A percentile compares a stretch with the other conserved stretches of the same genome.
These are phyloP conservation scores for Bacidia rubella DNA, from an alignment of 495 filamentous ascomycete species.

Conservation along the genomic window DNA sequence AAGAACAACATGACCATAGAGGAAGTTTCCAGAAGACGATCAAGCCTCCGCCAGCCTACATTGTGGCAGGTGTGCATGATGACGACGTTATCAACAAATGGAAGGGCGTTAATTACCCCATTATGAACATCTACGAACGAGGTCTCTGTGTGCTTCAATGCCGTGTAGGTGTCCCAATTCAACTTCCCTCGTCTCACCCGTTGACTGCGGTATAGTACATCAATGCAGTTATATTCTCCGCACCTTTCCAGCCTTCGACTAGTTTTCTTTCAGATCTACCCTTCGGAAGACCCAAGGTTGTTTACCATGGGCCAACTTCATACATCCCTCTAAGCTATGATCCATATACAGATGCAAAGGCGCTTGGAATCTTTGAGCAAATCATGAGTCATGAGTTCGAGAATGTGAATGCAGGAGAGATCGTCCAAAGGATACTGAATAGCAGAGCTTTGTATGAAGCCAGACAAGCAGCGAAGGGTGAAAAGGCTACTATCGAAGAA, in stretches of 20 bases:
- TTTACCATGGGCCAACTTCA: conserved; percentile 90
- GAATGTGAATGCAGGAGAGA: conserved; percentile 82
- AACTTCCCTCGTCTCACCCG: background rate
- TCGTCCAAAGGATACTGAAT: conserved; percentile 78
- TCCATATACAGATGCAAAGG: conserved; percentile 66
- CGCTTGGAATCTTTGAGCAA: conserved; percentile 65
- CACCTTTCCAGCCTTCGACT: conserved; percentile 69
- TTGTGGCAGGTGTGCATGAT: conserved; percentile 86
- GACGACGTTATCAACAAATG: conserved; percentile 87
- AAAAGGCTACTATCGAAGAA: conserved; percentile 63
- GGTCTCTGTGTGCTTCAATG: conserved; percentile 93
- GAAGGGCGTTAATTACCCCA: conserved; percentile 96
- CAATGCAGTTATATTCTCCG: conserved; percentile 72
- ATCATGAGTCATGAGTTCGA: conserved; percentile 61
- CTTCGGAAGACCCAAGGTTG: conserved; percentile 57
- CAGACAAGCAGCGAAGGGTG: conserved; percentile 72
- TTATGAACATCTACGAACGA: conserved; percentile 98
- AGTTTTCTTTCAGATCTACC: conserved; percentile 64
- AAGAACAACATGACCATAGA: conserved; percentile 49
- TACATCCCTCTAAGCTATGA: conserved; percentile 83
- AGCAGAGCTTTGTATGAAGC: conserved; percentile 77
- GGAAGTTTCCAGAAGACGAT: conserved; percentile 55
- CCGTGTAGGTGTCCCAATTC: conserved; percentile 48
- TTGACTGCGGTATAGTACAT: conserved; percentile 50
- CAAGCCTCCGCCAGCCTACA: conserved; percentile 69